Evolutionary conservation across 768 basidiomycete species (phyloP).

Genomic region (Phylloporus scabripes): DNA sequence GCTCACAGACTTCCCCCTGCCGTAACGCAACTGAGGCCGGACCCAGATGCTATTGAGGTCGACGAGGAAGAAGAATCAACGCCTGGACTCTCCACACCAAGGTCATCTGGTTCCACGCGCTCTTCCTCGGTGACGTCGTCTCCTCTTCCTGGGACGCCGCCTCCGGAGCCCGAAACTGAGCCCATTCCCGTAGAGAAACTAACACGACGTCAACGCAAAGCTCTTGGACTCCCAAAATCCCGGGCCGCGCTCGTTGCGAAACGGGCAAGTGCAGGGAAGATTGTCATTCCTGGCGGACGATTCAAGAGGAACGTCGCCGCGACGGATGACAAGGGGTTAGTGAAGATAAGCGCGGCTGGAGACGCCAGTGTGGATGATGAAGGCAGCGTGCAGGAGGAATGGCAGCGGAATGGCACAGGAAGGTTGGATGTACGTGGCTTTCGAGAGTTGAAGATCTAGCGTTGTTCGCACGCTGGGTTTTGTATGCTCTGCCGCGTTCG

Average conservation of each 20-base stretch:
- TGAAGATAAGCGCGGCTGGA: constrained; percentile 17
- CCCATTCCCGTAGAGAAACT: constrained; percentile 31
- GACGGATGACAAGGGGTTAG: constrained; percentile 9
- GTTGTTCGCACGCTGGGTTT: background rate
- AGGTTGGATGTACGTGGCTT: constrained; percentile 74
- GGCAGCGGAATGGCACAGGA: constrained; percentile 66
- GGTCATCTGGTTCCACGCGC: constrained; percentile 26
- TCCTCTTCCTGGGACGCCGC: constrained; percentile 33
- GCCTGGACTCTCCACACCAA: constrained; percentile 41
- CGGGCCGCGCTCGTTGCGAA: constrained; percentile 31
- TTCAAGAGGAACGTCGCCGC: constrained; percentile 30
- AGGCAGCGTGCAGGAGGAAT: constrained; percentile 37
- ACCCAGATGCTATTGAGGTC: constrained; percentile 18
- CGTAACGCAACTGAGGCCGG: constrained; percentile 8
- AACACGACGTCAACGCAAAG: constrained; percentile 65
- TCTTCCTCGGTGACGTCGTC: constrained; percentile 32
- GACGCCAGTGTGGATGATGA: constrained; percentile 32
- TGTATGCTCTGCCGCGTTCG: background rate
- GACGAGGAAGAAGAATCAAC: constrained; percentile 33
- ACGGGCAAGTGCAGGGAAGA: constrained; percentile 46
- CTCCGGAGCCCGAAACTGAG: constrained; percentile 22
- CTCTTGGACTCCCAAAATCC: constrained; percentile 59
- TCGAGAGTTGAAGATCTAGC: constrained; percentile 66
- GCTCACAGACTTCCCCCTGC: constrained; percentile 22
- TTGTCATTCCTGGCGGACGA: constrained; percentile 57